phyloP scores from a whole-genome alignment of 768 basidiomycete species.

The Sistotremastrum suecicum region DNA sequence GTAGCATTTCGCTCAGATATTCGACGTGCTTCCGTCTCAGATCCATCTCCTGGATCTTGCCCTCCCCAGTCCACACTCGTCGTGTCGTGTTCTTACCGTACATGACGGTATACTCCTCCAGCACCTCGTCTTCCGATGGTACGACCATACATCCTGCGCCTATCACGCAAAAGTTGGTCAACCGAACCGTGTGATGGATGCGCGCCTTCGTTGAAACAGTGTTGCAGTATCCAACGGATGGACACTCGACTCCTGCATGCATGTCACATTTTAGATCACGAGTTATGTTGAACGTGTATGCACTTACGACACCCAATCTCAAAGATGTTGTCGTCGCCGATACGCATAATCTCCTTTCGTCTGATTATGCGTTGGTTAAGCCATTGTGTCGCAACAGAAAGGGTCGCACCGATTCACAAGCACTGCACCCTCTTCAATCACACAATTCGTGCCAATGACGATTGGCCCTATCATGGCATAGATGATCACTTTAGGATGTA shows the following conservation, averaged over 20 bases:
- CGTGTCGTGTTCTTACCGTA: conserved; percentile 58
- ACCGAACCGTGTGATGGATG: conserved; percentile 68
- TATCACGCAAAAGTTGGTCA: conserved; percentile 70
- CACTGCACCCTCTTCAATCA: conserved; percentile 84
- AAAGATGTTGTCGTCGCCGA: conserved; percentile 89
- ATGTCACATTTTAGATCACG: neutral
- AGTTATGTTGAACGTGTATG: neutral
- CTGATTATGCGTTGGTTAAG: conserved; percentile 16
- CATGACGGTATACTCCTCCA: conserved; percentile 74
- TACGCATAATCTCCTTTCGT: conserved; percentile 76
- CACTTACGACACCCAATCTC: conserved; percentile 85
- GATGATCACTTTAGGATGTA: conserved; percentile 90
- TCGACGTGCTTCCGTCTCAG: conserved; percentile 79
- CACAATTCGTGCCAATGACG: conserved; percentile 74
- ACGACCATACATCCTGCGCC: conserved; percentile 71
- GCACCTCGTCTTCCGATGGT: conserved; percentile 60
- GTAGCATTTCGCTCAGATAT: conserved; percentile 83
- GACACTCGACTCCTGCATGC: conserved; percentile 66
- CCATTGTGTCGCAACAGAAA: neutral
- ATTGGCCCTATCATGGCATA: conserved; percentile 87
- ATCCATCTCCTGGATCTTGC: conserved; percentile 71
- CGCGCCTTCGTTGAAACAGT: conserved; percentile 75
- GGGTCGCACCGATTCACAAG: conserved; percentile 65
- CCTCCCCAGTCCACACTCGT: conserved; percentile 75
- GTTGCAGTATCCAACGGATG: conserved; percentile 73